A percentile compares a stretch with the other conserved stretches of the same genome.
These are phyloP conservation scores for Durotheca rogersii DNA, from an alignment of 495 filamentous ascomycete species.

Conservation along the genomic window DNA sequence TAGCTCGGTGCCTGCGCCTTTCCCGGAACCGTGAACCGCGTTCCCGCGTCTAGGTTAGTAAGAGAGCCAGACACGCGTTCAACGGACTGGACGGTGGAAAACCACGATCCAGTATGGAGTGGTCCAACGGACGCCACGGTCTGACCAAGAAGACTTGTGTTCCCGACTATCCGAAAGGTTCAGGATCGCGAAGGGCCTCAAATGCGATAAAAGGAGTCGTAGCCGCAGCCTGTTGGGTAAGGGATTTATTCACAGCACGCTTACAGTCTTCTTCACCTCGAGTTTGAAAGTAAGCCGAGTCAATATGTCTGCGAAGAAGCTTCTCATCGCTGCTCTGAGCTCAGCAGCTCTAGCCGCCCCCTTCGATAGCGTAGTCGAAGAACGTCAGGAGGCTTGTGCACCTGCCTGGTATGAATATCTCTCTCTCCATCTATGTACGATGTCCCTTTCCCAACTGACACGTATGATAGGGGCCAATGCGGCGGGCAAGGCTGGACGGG, in stretches of 20 bases:
- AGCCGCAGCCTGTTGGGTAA: not conserved
- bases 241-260: constrained; percentile 2
- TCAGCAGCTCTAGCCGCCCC: constrained; percentile 42
- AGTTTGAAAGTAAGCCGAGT: constrained; percentile 3
- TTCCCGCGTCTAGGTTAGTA: constrained; percentile 17
- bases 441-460: too few relatives aligned
- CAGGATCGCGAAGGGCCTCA: not conserved
- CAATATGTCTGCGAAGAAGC: constrained; percentile 30
- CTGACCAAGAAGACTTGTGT: not conserved
- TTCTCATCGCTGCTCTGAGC: constrained; percentile 35
- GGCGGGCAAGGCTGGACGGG: constrained; percentile 51
- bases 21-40: constrained; percentile 21
- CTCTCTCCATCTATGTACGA: too few relatives aligned
- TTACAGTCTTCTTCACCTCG: not conserved
- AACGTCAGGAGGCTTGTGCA: constrained; percentile 43
- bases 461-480: constrained; percentile 45
- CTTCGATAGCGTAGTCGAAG: constrained; percentile 35
- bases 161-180: constrained; percentile 26
- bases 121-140: not conserved
- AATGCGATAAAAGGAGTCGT: constrained; percentile 17
- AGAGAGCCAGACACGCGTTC: not conserved
- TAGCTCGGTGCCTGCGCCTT: constrained; percentile 1
- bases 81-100: too few relatives aligned
- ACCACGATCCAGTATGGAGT: constrained; percentile 1
- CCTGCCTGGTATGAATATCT: constrained; percentile 39